A percentile compares a stretch with the other conserved stretches of the same genome.
phyloP scores from a whole-genome alignment of 805 yeast species.

The Candida coquimbonensis region DNA sequence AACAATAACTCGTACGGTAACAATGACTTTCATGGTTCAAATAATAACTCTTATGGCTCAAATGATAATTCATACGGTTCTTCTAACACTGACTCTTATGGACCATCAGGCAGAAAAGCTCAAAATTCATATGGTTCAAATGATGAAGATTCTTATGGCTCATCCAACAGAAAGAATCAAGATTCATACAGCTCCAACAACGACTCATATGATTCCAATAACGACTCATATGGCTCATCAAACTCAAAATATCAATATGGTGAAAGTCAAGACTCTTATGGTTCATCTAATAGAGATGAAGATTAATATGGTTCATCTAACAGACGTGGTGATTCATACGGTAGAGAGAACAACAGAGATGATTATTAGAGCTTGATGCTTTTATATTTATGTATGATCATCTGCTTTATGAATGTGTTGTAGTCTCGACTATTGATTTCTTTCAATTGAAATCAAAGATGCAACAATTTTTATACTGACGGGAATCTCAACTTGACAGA shows the following conservation, averaged over 20 bases:
- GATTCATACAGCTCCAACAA: not conserved
- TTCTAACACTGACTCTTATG: too few species aligned
- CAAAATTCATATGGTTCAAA: not conserved
- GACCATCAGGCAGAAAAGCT: not conserved
- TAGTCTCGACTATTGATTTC: too few species aligned
- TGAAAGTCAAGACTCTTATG: slow-evolving; percentile 3
- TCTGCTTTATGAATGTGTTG: too few species aligned
- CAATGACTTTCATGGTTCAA: not conserved
- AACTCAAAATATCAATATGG: too few species aligned
- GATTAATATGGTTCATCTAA: slow-evolving; percentile 17
- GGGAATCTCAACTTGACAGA: too few species aligned
- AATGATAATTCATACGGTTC: too few species aligned
- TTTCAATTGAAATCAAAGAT: too few species aligned
- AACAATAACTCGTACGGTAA: not conserved
- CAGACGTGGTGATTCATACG: not conserved
- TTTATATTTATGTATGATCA: too few species aligned
- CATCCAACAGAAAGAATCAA: slow-evolving; percentile 1
- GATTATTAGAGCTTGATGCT: not conserved
- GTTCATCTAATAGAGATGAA: slow-evolving; percentile 1
- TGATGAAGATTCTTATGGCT: slow-evolving; percentile 11
- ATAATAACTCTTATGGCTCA: not conserved
- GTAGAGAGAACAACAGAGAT: not conserved
- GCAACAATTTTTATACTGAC: too few species aligned
- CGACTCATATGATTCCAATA: not conserved
- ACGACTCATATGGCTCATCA: not conserved